Percentiles rank a stretch among this genome's conserved stretches.
phyloP scores from a whole-genome alignment of 2,329 filamentous ascomycete genomes.

The Cladorrhinum sp. region DNA sequence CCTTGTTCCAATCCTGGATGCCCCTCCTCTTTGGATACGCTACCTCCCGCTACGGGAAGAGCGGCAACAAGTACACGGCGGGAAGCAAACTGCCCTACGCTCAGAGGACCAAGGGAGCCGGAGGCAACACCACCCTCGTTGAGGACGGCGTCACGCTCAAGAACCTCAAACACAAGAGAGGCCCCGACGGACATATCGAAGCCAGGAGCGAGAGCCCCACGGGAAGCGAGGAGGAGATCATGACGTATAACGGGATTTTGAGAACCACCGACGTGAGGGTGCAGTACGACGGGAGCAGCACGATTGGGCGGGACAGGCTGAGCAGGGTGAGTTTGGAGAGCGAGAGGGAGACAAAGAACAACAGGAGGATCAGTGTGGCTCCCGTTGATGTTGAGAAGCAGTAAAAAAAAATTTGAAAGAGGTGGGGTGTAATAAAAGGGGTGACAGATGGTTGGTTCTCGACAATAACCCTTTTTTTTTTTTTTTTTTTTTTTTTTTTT shows the following conservation, averaged over 20 bases:
- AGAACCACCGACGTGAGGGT: constrained; percentile 28
- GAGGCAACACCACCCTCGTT: neutral
- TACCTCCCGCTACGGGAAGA: constrained; percentile 13
- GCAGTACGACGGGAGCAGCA: constrained; percentile 24
- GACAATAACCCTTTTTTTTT: neutral
- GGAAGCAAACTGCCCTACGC: constrained; percentile 8
- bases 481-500: neutral
- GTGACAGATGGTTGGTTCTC: neutral
- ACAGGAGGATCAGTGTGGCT: neutral
- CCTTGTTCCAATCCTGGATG: constrained; percentile 33
- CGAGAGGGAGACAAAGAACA: neutral
- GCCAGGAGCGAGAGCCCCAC: constrained; percentile 32
- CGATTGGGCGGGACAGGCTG: neutral
- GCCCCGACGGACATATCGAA: constrained; percentile 18
- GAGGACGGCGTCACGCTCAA: constrained; percentile 15
- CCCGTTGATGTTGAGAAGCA: neutral
- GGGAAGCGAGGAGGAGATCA: constrained; percentile 34
- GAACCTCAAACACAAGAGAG: constrained; percentile 13
- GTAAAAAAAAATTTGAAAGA: neutral
- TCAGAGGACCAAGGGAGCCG: neutral
- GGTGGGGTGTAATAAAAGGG: too few species aligned
- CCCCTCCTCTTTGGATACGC: constrained; percentile 25
- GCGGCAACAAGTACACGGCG: constrained; percentile 16
- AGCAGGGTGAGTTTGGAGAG: neutral
- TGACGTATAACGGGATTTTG: constrained; percentile 37